These are phyloP conservation scores for Rhizopogon roseolus DNA, from an alignment of 768 basidiomycete genomes.

Conservation along the genomic window DNA sequence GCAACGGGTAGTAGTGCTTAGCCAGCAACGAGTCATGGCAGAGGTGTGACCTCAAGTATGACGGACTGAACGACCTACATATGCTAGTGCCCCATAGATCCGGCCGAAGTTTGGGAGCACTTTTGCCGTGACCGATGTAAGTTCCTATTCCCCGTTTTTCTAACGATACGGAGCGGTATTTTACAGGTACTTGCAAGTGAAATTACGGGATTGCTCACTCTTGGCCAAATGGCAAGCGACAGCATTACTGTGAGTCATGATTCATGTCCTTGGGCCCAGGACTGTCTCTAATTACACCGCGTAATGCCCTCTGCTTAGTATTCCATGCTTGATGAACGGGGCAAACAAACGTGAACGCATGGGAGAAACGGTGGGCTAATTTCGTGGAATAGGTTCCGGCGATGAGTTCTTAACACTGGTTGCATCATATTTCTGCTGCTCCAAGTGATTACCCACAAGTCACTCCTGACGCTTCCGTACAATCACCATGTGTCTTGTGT, in stretches of 20 bases:
- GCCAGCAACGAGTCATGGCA: too few species aligned
- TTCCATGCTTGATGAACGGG: slow-evolving; percentile 42
- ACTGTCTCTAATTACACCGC: background rate
- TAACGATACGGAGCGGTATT: background rate
- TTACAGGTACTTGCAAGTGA: slow-evolving; percentile 60
- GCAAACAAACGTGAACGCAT: slow-evolving; percentile 37
- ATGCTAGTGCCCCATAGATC: slow-evolving; percentile 7
- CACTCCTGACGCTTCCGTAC: too few species aligned
- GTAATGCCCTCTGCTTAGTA: slow-evolving; percentile 28
- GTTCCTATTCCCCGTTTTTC: slow-evolving; percentile 11
- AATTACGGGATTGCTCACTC: slow-evolving; percentile 52
- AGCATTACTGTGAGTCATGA: slow-evolving; percentile 45
- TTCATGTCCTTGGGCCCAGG: background rate
- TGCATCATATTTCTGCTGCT: background rate
- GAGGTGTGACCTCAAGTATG: too few species aligned
- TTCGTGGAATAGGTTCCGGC: slow-evolving; percentile 36
- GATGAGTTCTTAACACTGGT: slow-evolving; percentile 9
- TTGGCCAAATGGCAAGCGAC: slow-evolving; percentile 56
- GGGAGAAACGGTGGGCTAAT: slow-evolving; percentile 42
- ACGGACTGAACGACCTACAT: too few species aligned
- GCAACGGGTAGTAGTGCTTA: too few species aligned
- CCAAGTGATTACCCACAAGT: too few species aligned
- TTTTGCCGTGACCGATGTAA: slow-evolving; percentile 13
- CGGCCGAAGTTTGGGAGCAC: slow-evolving; percentile 18
- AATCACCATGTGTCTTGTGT: too few species aligned